Conservation (phyloP, 805 yeast genomes). For the Metschnikowia cubensis region DNA sequence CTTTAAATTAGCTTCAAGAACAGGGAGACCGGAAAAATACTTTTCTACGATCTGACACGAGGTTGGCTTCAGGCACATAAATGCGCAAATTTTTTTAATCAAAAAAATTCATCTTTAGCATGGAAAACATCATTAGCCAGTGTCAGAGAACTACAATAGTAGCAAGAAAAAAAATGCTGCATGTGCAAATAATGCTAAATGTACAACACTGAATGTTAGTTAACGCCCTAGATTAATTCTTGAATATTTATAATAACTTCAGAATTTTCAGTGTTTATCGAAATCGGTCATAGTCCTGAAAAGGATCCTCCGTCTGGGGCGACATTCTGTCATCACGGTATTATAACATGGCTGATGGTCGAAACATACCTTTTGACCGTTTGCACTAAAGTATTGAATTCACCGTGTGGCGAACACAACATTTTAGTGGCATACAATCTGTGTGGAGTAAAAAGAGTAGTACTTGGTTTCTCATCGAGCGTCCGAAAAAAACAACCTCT, state of each 20-base stretch:
- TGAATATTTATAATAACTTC: slow-evolving; percentile 23
- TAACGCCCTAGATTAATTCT: slow-evolving; percentile 1
- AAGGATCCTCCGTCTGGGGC: slow-evolving; percentile 70
- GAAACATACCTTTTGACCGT: slow-evolving; percentile 14
- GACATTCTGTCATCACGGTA: slow-evolving; percentile 62
- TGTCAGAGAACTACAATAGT: slow-evolving; percentile 1
- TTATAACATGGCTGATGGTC: background rate
- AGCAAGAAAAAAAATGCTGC: background rate
- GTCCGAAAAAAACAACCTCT: background rate
- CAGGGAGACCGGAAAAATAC: too few relatives aligned
- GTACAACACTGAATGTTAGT: slow-evolving; percentile 15
- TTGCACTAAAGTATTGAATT: slow-evolving; percentile 6
- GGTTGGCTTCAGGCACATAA: slow-evolving; percentile 37
- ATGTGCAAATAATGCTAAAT: slow-evolving; percentile 8
- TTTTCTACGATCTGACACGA: background rate
- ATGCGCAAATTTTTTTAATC: slow-evolving; percentile 38
- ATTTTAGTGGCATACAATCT: slow-evolving; percentile 1
- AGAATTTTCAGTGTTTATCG: slow-evolving; percentile 69
- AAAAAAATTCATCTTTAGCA: slow-evolving; percentile 59
- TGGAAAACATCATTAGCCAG: slow-evolving; percentile 48
- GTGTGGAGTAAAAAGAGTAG: background rate
- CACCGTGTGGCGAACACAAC: slow-evolving; percentile 3
- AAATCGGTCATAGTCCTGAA: slow-evolving; percentile 63
- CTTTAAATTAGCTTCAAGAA: background rate
- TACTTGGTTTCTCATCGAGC: background rate